Conservation (phyloP, 2,329 filamentous ascomycete genomes). For the Teratosphaeriaceae sp. region DNA sequence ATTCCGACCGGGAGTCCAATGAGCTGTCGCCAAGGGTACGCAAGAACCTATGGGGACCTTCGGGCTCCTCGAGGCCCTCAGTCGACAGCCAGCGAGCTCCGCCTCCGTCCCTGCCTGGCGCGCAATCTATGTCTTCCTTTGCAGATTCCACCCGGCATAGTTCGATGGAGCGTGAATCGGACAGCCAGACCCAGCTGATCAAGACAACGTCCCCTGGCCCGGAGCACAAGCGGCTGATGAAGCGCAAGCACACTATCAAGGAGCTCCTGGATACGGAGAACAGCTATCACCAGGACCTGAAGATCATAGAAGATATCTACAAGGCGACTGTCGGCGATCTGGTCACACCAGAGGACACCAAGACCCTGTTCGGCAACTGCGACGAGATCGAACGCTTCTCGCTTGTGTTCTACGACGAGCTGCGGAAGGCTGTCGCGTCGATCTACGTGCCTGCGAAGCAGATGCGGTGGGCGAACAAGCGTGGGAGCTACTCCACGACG, state of each 20-base stretch:
- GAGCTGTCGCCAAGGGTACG: conserved; percentile 24
- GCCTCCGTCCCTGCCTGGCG: conserved; percentile 18
- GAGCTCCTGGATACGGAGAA: conserved; percentile 92
- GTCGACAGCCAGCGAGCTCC: conserved; percentile 23
- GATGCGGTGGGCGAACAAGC: conserved; percentile 48
- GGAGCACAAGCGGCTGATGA: conserved; percentile 63
- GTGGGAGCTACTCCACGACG: conserved; percentile 41
- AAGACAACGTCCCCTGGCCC: conserved; percentile 23
- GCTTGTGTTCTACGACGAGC: conserved; percentile 65
- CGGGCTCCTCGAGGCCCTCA: conserved; percentile 26
- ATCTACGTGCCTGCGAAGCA: conserved; percentile 65
- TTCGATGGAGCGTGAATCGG: conserved; percentile 19
- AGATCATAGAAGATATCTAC: conserved; percentile 95
- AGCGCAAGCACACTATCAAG: conserved; percentile 78
- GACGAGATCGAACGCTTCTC: conserved; percentile 88
- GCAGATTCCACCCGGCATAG: conserved; percentile 21
- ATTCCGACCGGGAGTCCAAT: conserved; percentile 21
- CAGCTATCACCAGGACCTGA: conserved; percentile 90
- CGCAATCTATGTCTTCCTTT: conserved; percentile 31
- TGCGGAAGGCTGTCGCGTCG: conserved; percentile 72
- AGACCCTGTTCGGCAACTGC: conserved; percentile 85
- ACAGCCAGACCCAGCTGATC: conserved; percentile 15
- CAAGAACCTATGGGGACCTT: conserved; percentile 22
- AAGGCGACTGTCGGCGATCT: conserved; percentile 70
- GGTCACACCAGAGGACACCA: conserved; percentile 76